Evolutionary conservation across 495 filamentous ascomycete genomes (phyloP), one percentile per base, ranked within the genome.

Genomic region (Tricharina praecox): DNA sequence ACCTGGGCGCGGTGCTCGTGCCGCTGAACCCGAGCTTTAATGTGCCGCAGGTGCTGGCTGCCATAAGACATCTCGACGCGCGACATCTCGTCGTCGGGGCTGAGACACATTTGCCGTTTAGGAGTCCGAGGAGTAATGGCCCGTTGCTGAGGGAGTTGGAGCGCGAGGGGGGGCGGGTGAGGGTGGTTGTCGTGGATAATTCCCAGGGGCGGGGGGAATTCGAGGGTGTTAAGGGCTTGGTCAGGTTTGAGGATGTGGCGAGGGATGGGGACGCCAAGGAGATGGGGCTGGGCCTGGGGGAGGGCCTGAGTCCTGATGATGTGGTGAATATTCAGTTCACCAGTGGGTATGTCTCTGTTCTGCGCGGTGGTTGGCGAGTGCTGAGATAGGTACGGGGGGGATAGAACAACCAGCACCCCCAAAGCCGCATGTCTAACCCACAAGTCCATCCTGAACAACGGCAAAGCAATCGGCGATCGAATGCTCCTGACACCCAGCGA

Each of bases 321-420:
- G 75, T 82, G 2, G 77, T 92, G 36, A 95, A 95, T 60, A 93
- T 97, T 53, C 90, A 97, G 59, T 97, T 95, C 64, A 97, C 90
- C 5, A 88, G 82, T 4, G 90, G 58, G 58, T 61, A 37, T 19
- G 53, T 47, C 21, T 7, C 34, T 21, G 16, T 20, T 36, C 23
- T 32, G 21, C 21, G 23, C 13, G 19, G 34, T 24, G 21, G n/a
- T n/a, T 24, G 42, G 19, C 11, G 37, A 16, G 23, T 56, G 33
- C 39, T 39, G 7, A 18, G n/a, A n/a, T n/a, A n/a, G n/a, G n/a
- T n/a, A n/a, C 24, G 34, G 18, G 34, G 15, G 16, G 19, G 23
- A 25, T 35, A 60, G 88, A 23, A 97, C 88, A 4, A 97, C 88
- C 0, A 78, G 78, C 0, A 67, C 72, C 58, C 90, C 90, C 2